These are phyloP conservation scores for Rhizopogon parksii DNA, from an alignment of 1,284 basidiomycete genomes.

Conservation along the genomic window DNA sequence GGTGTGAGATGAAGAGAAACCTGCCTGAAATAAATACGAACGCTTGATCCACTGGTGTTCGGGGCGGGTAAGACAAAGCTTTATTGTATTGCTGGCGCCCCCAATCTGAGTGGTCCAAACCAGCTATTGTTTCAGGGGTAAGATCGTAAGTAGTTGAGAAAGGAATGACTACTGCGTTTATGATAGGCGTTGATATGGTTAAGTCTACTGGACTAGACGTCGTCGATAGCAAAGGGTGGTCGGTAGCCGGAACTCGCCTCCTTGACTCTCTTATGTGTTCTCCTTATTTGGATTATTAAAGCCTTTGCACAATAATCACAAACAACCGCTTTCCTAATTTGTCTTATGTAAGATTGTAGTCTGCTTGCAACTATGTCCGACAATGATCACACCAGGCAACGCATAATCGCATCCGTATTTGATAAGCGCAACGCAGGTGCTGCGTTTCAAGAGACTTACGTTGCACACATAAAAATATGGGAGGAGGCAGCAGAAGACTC, in stretches of 20 bases:
- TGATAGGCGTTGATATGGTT: slow-evolving; percentile 3
- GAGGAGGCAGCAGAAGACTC: slow-evolving; percentile 70
- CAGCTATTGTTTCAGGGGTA: slow-evolving; percentile 3
- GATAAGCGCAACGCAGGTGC: slow-evolving; percentile 59
- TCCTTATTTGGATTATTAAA: slow-evolving; percentile 9
- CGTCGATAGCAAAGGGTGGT: slow-evolving; percentile 4
- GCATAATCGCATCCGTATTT: slow-evolving; percentile 83
- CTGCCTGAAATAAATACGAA: slow-evolving; percentile 13
- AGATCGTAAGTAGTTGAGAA: slow-evolving; percentile 4
- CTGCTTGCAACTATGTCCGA: slow-evolving; percentile 43
- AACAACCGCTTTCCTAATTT: slow-evolving; percentile 9
- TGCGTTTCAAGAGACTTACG: slow-evolving; percentile 67
- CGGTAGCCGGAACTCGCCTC: slow-evolving; percentile 5
- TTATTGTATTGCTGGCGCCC: slow-evolving; percentile 12
- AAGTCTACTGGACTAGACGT: not conserved
- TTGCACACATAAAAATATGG: slow-evolving; percentile 85
- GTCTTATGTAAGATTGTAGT: too few relatives aligned
- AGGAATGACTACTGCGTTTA: slow-evolving; percentile 6
- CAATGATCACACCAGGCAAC: slow-evolving; percentile 44
- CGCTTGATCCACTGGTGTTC: slow-evolving; percentile 15
- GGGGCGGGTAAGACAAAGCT: slow-evolving; percentile 7
- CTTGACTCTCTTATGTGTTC: slow-evolving; percentile 6
- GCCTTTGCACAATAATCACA: slow-evolving; percentile 19
- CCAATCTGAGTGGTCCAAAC: slow-evolving; percentile 7
- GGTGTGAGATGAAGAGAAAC: slow-evolving; percentile 6